phyloP scores from a whole-genome alignment of 345 rosid genomes.

The Lepidium africanum region DNA sequence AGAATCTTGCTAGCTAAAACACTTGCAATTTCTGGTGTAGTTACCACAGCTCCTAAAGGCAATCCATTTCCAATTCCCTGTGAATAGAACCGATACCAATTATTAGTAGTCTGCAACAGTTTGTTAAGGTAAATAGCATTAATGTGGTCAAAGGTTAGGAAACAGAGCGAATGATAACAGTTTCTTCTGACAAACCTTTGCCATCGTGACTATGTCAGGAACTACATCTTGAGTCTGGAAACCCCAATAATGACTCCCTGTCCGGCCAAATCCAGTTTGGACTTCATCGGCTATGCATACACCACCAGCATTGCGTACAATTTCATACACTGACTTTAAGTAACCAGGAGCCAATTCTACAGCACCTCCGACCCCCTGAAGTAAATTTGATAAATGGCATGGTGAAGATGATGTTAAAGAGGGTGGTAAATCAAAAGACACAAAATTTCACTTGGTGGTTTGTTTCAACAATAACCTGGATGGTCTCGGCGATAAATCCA shows the following conservation, averaged over 20 bases:
- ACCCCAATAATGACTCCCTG: slow-evolving; percentile 95
- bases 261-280: slow-evolving; percentile 91
- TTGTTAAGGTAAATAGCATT: neutral
- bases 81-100: neutral
- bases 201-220: slow-evolving; percentile 97
- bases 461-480: slow-evolving; percentile 50
- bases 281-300: slow-evolving; percentile 96
- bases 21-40: slow-evolving; percentile 91
- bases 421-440: neutral
- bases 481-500: slow-evolving; percentile 90
- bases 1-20: slow-evolving; percentile 81
- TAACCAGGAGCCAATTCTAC: slow-evolving; percentile 96
- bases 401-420: neutral
- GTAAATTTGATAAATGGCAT: neutral
- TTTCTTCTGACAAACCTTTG: slow-evolving; percentile 51
- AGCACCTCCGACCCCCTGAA: slow-evolving; percentile 93
- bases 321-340: slow-evolving; percentile 68
- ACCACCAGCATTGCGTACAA: slow-evolving; percentile 79
- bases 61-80: slow-evolving; percentile 95
- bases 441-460: neutral
- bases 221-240: slow-evolving; percentile 86
- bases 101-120: neutral
- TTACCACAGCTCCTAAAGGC: slow-evolving; percentile 93
- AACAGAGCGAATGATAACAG: neutral
- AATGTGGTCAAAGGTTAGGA: neutral